Base-by-base conservation (phyloP, 2,329 filamentous ascomycete genomes). In the Phoma sp. region DNA sequence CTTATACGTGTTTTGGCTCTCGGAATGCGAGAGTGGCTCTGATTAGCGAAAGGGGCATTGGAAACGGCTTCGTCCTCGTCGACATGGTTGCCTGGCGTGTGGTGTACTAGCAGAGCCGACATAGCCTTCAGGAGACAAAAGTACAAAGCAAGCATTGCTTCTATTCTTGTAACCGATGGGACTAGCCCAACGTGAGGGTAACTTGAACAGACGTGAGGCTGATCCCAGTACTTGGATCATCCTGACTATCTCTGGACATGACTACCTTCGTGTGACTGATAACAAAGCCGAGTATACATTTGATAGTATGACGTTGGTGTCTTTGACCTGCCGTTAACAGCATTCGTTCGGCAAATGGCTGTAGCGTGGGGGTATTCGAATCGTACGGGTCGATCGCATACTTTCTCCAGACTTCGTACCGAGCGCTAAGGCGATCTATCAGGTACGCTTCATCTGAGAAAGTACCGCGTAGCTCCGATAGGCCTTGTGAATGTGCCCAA, bases 401-500 rank as follows among this genome's bases (percentile, higher is more conserved):
- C 46, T 36, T 27, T 31, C 22, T 55, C 17, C 1, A 46, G 52
- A 6, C 5, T 27, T 36, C 21, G 19, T 19, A 15, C 52, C 52
- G 31, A 45, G 32, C 32, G 41, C 41, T 41, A 43, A 47, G 41
- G 37, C 36, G 27, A 41, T 31, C 36, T 33, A 41, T 31, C 17
- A 36, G 21, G 13, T 36, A 19, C 33, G 41, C 15, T 43, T 51
- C 7, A 51, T 7, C 24, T 32, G 40, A 24, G 38, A 29, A 50
- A 27, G 9, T 6, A 50, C 46, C 37, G 25, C 32, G 31, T 33
- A n/a, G n/a, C 12, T 33, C 24, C 35, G 27, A 36, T 46, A 40
- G 35, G 46, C 19, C 12, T 39, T 15, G 29, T 21, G 19, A 41
- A 12, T 38, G 25, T 33, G 52, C 47, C 52, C 52, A 51, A 55